Conservation (phyloP, 2,329 filamentous ascomycete species). For the Hypoxylon sp. region DNA sequence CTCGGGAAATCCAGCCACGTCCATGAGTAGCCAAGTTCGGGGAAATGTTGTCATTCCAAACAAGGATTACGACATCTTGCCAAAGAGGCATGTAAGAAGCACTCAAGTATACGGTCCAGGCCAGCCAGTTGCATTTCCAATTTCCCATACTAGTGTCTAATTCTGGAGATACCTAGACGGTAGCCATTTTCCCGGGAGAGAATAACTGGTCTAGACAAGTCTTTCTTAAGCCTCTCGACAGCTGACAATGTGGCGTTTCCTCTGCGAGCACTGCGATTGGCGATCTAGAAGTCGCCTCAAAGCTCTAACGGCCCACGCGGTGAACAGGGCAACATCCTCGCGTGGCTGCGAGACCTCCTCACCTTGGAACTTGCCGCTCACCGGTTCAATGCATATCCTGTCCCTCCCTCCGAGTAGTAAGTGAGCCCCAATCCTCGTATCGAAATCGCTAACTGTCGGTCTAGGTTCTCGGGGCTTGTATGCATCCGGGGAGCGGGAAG, state of each 20-base stretch:
- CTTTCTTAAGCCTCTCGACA: slow-evolving; percentile 5
- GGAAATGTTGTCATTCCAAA: too few relatives aligned
- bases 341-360: slow-evolving; percentile 7
- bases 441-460: not conserved
- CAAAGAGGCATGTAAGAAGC: too few relatives aligned
- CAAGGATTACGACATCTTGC: too few relatives aligned
- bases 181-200: slow-evolving; percentile 7
- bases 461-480: slow-evolving; percentile 8
- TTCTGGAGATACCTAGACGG: not conserved
- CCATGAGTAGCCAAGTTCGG: too few relatives aligned
- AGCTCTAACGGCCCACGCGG: slow-evolving; percentile 14
- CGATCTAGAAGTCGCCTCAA: slow-evolving; percentile 3
- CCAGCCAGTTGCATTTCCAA: too few relatives aligned
- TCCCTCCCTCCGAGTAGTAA: slow-evolving; percentile 13
- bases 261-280: slow-evolving; percentile 15
- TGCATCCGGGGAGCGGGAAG: slow-evolving; percentile 2
- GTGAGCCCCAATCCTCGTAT: slow-evolving; percentile 17
- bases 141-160: not conserved
- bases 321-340: not conserved
- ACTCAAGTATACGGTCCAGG: too few relatives aligned
- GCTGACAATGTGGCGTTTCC: slow-evolving; percentile 24
- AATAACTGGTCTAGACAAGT: slow-evolving; percentile 10
- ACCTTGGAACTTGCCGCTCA: not conserved
- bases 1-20: too few relatives aligned
- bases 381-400: slow-evolving; percentile 21